A percentile compares a stretch with the other conserved stretches of the same genome.
Evolutionary conservation across 352 stramenopile genomes (phyloP).

Genomic region (Pythium diclinum): DNA sequence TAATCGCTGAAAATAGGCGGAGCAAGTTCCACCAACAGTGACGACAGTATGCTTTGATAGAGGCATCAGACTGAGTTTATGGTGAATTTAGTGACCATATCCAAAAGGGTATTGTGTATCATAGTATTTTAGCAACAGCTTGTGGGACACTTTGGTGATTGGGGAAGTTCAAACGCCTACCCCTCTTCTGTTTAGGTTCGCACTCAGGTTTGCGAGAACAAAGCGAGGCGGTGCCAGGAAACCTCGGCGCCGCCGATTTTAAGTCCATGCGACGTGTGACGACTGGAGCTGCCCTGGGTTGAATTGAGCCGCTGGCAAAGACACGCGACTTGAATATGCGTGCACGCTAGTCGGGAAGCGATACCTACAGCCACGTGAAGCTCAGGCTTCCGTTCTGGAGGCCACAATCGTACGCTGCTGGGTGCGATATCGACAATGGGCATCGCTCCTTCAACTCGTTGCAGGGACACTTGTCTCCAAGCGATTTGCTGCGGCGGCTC

Average conservation of each 20-base stretch:
- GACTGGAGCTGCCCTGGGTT: not conserved
- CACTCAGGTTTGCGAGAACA: not conserved
- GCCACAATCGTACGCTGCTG: not conserved
- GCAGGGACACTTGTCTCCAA: no score
- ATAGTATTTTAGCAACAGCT: not conserved
- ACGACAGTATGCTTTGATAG: not conserved
- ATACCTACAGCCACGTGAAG: no score
- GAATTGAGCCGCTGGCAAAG: not conserved
- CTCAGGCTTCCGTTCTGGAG: not conserved
- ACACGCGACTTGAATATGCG: not conserved
- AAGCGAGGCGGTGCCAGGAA: not conserved
- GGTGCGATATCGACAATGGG: not conserved
- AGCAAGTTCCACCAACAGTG: not conserved
- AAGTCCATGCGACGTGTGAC: constrained; percentile 1
- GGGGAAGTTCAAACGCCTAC: constrained; percentile 21
- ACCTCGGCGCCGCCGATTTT: not conserved
- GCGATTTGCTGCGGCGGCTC: no score
- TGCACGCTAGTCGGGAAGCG: not conserved
- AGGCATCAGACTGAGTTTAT: not conserved
- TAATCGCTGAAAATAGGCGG: not conserved
- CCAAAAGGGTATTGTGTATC: not conserved
- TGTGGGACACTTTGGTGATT: constrained; percentile 4
- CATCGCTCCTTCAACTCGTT: no score
- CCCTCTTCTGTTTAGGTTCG: constrained; percentile 16
- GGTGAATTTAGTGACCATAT: not conserved